These are phyloP conservation scores for Daldinia concentrica DNA, from an alignment of 495 filamentous ascomycete species.

Conservation along the genomic window DNA sequence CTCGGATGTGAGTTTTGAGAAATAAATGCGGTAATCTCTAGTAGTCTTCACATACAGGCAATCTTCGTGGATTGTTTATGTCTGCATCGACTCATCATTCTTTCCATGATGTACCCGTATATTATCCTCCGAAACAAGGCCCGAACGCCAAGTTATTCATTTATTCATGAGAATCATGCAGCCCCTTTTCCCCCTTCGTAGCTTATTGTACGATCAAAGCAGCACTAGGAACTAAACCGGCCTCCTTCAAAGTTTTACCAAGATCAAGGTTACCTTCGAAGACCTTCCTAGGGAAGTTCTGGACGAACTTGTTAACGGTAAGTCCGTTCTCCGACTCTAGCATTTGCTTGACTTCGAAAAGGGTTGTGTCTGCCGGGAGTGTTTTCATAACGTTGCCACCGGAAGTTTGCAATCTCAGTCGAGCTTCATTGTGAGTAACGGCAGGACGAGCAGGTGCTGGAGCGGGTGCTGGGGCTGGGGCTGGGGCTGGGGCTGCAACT, in stretches of 20 bases:
- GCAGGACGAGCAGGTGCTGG: conserved; percentile 49
- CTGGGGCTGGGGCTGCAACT: conserved; percentile 52
- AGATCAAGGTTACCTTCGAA: conserved; percentile 81
- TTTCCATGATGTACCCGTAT: conserved; percentile 12
- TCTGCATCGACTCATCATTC: neutral
- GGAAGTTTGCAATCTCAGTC: conserved; percentile 81
- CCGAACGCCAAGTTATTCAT: conserved; percentile 39
- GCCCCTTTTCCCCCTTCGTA: neutral
- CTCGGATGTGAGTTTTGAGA: conserved; percentile 8
- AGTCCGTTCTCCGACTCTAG: conserved; percentile 67
- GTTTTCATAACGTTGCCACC: conserved; percentile 81
- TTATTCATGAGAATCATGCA: conserved; percentile 26
- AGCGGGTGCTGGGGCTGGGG: conserved; percentile 49
- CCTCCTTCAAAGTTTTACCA: conserved; percentile 89
- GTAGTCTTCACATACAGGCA: too few species aligned
- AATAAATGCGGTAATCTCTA: conserved; percentile 11
- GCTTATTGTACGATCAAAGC: conserved; percentile 77
- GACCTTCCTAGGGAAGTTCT: conserved; percentile 87
- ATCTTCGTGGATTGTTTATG: conserved; percentile 1
- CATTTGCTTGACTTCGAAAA: conserved; percentile 89
- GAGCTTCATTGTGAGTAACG: conserved; percentile 74
- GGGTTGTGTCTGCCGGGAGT: conserved; percentile 82
- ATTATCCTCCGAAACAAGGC: conserved; percentile 8
- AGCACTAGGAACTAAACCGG: conserved; percentile 87
- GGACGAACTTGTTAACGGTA: conserved; percentile 76